phyloP scores from a whole-genome alignment of 169 alveolate species.

The Plasmodium chabaudi region DNA sequence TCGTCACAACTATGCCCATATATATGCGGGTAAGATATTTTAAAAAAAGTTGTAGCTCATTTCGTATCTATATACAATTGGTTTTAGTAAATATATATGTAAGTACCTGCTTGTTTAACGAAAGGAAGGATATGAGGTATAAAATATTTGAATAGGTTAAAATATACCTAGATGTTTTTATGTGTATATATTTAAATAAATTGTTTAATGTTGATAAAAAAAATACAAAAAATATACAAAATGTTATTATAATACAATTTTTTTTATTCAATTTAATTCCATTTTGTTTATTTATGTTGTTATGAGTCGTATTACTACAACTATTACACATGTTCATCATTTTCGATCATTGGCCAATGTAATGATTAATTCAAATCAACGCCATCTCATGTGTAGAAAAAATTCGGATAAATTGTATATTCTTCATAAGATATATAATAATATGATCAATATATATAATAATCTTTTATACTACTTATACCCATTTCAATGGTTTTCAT shows the following conservation, averaged over 20 bases:
- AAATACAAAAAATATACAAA: conserved; percentile 47
- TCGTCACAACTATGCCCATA: background rate
- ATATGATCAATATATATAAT: no score
- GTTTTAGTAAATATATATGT: background rate
- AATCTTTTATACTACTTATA: no score
- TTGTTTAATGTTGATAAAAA: conserved; percentile 60
- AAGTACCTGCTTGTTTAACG: conserved; percentile 37
- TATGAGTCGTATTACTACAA: conserved; percentile 1
- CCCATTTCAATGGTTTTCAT: no score
- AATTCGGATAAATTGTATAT: background rate
- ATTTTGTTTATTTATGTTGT: conserved; percentile 15
- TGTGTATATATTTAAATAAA: conserved; percentile 42
- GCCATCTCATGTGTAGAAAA: background rate
- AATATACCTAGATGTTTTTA: conserved; percentile 44
- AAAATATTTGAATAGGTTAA: conserved; percentile 47
- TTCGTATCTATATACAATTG: background rate
- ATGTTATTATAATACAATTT: conserved; percentile 42
- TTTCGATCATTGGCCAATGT: background rate
- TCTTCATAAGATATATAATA: background rate
- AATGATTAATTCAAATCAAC: background rate
- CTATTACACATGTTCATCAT: conserved; percentile 27
- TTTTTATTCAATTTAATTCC: conserved; percentile 12
- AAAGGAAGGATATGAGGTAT: conserved; percentile 44
- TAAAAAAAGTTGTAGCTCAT: no score
- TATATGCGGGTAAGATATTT: background rate